Evolutionary conservation across 2,329 filamentous ascomycete species (phyloP).

Genomic region (Ilyonectria robusta): DNA sequence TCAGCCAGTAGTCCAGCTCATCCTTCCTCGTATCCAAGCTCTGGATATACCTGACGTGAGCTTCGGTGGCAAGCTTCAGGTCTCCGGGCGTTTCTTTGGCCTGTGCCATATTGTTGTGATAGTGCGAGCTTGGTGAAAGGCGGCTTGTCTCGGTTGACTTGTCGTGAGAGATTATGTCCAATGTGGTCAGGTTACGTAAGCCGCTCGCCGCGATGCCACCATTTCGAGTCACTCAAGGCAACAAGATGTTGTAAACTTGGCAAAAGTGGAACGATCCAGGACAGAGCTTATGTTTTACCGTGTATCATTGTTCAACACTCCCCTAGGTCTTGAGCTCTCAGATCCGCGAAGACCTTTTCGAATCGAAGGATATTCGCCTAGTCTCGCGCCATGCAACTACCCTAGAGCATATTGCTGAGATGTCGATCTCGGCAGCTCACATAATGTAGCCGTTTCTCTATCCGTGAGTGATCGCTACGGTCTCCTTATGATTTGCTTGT

Average conservation of each 20-base stretch:
- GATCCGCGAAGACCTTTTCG: too few relatives aligned
- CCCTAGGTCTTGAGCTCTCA: too few relatives aligned
- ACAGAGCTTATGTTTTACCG: too few relatives aligned
- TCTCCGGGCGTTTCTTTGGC: conserved; percentile 51
- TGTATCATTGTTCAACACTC: too few relatives aligned
- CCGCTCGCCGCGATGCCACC: not conserved
- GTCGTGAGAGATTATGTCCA: conserved; percentile 19
- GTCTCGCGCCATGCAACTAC: not conserved
- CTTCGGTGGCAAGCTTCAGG: conserved; percentile 64
- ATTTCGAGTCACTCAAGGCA: not conserved
- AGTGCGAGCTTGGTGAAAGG: conserved; percentile 20
- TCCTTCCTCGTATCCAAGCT: conserved; percentile 92
- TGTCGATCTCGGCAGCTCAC: too few relatives aligned
- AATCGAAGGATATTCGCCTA: too few relatives aligned
- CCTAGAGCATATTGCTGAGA: not conserved
- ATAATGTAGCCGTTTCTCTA: too few relatives aligned
- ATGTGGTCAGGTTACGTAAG: conserved; percentile 12
- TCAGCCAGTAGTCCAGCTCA: conserved; percentile 98
- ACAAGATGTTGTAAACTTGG: not conserved
- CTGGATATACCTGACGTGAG: conserved; percentile 93
- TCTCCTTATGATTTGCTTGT: too few relatives aligned
- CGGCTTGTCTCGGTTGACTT: conserved; percentile 19
- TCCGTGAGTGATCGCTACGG: too few relatives aligned
- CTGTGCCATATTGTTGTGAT: conserved; percentile 49
- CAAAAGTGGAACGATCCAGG: too few relatives aligned